phyloP scores from a whole-genome alignment of 1,284 basidiomycete species.

The Cryptococcus amylolentus region DNA sequence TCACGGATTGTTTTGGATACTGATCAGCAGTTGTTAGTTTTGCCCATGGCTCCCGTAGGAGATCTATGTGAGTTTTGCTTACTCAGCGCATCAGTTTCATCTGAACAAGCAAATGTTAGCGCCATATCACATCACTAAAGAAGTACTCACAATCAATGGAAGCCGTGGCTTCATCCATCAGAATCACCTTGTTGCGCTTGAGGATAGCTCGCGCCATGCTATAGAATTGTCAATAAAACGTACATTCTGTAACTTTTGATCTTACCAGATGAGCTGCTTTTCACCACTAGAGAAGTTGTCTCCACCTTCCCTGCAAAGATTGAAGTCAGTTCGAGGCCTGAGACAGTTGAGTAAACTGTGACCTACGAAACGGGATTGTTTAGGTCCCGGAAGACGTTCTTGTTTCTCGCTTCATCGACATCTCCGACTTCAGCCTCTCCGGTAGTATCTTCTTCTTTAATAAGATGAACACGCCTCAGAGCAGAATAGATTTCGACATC shows the following conservation, averaged over 20 bases:
- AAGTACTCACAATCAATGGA: conserved; percentile 43
- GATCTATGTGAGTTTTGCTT: conserved; percentile 28
- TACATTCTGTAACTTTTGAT: not conserved
- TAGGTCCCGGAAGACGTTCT: conserved; percentile 79
- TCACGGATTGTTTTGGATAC: conserved; percentile 50
- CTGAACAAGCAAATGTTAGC: conserved; percentile 47
- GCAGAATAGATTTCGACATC: conserved; percentile 84
- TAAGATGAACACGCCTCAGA: conserved; percentile 79
- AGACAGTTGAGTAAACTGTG: conserved; percentile 41
- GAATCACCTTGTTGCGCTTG: conserved; percentile 66
- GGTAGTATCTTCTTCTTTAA: conserved; percentile 51
- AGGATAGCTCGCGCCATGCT: conserved; percentile 78
- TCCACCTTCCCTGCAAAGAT: conserved; percentile 53
- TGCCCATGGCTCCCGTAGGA: not conserved
- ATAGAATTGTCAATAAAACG: not conserved
- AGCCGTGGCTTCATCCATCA: conserved; percentile 79
- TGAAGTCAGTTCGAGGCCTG: too few relatives aligned
- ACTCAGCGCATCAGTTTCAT: conserved; percentile 62
- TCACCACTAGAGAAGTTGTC: conserved; percentile 91
- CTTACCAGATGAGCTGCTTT: conserved; percentile 67
- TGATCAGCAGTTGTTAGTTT: conserved; percentile 2
- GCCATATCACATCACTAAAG: conserved; percentile 4
- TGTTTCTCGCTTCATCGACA: conserved; percentile 59
- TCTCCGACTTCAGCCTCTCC: conserved; percentile 47
- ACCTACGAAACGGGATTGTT: conserved; percentile 63